Conservation (phyloP, 495 filamentous ascomycete genomes). For the Penicillium ochrochloron region DNA sequence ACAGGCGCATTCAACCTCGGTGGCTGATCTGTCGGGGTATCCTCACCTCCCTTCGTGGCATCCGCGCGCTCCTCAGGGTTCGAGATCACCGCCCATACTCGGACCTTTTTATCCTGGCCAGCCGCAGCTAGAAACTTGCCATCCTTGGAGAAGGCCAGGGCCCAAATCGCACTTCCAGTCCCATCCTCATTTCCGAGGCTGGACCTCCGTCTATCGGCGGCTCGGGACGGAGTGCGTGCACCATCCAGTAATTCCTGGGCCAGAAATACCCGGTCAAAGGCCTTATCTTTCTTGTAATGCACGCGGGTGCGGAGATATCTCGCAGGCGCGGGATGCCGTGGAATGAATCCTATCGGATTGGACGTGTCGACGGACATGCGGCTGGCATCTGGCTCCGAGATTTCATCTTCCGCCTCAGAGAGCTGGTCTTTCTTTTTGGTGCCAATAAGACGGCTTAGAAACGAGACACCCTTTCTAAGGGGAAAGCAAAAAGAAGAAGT, state of each 20-base stretch:
- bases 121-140: conserved; percentile 89
- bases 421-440: conserved; percentile 68
- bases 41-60: conserved; percentile 73
- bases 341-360: conserved; percentile 84
- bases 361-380: conserved; percentile 79
- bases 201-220: conserved; percentile 33
- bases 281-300: conserved; percentile 79
- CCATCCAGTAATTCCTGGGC: conserved; percentile 75
- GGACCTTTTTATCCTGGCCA: conserved; percentile 82
- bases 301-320: conserved; percentile 86
- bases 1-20: conserved; percentile 82
- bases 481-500: background rate
- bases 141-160: conserved; percentile 90
- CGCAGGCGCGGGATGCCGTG: conserved; percentile 85
- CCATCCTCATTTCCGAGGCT: conserved; percentile 42
- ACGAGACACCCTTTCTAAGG: conserved; percentile 80
- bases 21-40: conserved; percentile 44
- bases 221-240: conserved; percentile 25
- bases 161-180: conserved; percentile 74
- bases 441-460: conserved; percentile 87
- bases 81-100: conserved; percentile 89
- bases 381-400: conserved; percentile 70
- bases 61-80: conserved; percentile 75
- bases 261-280: conserved; percentile 86
- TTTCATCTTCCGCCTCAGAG: conserved; percentile 64